Base-by-base conservation (phyloP, 495 filamentous ascomycete genomes). In the Penicillium canariense region DNA sequence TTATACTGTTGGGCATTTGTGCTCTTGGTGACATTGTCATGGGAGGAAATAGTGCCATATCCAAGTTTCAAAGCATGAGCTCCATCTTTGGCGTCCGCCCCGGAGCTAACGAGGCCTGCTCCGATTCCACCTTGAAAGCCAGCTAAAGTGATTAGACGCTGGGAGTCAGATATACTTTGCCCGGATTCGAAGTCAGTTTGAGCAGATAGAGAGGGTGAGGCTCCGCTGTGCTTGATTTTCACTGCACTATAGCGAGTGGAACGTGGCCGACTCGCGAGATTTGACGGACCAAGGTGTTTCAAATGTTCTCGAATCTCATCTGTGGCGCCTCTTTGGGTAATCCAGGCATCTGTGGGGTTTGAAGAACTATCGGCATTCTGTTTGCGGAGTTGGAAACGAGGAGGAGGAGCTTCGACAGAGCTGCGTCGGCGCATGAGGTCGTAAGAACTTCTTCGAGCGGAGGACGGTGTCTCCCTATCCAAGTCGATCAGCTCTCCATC, bases 221-320 rank as follows among this genome's bases (percentile, higher is more conserved):
- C 63, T 30, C 81, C 84, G 6, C 83, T 84, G 20, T 71, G 73
- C 70, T 97, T 97, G 70, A 96, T 93, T 70, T 97, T 97, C 46
- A 98, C 91, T 11, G 84, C 86, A 28, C 86, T 86, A 54, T 90
- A 93, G n/a, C 86, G 85, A 2, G 94, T 96, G 49, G 81, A 76
- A 56, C 87, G 85, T 3, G 94, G 94, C 31, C 88, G 83, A 48
- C 83, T 89, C 2, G 94, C 95, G 14, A 88, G 81, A 61, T 98
- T 98, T 2, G 90, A 95, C 0, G 94, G 94, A 0, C 95, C 94
- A 2, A 98, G 84, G 61, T 94, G 88, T 61, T 89, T 94, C 10
- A 97, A 76, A 55, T 96, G 92, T 58, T 91, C 84, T 43, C 80
- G 81, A 52, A 96, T 82, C 44, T 96, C 90, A 47, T 78, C 74